A percentile compares a stretch with the other conserved stretches of the same genome.
phyloP scores from a whole-genome alignment of 192 early-diverging fungal species.

The Spizellomyces punctatus region DNA sequence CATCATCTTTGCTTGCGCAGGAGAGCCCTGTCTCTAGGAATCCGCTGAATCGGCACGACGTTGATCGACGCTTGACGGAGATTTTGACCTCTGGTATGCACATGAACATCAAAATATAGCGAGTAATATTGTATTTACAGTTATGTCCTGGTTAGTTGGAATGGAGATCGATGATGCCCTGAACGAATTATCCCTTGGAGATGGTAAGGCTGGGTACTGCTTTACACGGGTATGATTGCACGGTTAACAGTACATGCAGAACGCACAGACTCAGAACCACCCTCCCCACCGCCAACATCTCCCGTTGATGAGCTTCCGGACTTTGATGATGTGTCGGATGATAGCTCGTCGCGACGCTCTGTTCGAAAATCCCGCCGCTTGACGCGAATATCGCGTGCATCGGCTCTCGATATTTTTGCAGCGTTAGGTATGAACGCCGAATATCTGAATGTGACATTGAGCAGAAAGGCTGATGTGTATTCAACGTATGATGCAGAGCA shows the following conservation, averaged over 20 bases:
- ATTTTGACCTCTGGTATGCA: constrained; percentile 7
- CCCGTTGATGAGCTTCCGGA: neutral
- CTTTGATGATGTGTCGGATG: neutral
- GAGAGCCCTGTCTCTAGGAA: too few species aligned
- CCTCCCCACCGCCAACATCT: neutral
- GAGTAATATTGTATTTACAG: too few species aligned
- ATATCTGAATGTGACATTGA: too few species aligned
- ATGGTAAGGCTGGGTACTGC: neutral
- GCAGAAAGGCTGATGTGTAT: too few species aligned
- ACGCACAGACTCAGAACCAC: neutral
- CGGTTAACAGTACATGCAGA: too few species aligned
- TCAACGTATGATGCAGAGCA: constrained; percentile 1
- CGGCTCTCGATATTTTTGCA: constrained; percentile 19
- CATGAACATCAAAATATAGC: too few species aligned
- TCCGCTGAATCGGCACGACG: constrained; percentile 2
- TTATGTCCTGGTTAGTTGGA: neutral
- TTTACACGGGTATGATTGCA: too few species aligned
- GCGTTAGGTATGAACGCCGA: neutral
- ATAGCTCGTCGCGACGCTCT: too few species aligned
- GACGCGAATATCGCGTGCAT: constrained; percentile 17
- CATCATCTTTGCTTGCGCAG: too few species aligned
- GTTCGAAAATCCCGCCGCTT: constrained; percentile 2
- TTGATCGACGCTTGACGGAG: constrained; percentile 19
- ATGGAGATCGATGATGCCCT: constrained; percentile 34
- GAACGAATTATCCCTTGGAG: constrained; percentile 13